These are phyloP conservation scores for Rhizophora apiculata DNA, from an alignment of 345 rosid species.

Conservation along the genomic window DNA sequence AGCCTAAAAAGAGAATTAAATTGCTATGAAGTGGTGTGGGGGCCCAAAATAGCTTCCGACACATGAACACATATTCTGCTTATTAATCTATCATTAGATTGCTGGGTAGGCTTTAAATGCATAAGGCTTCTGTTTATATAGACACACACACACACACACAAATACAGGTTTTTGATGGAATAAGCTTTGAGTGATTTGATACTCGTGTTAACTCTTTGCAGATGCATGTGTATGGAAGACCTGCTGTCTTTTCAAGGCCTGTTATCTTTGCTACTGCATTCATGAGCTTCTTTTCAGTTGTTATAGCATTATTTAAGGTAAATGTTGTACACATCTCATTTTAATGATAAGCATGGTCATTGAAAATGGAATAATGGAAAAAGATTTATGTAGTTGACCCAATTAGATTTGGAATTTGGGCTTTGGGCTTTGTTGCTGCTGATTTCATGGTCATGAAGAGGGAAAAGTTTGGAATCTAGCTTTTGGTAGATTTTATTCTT, in stretches of 20 bases:
- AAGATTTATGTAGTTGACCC: background rate
- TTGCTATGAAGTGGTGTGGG: too few relatives aligned
- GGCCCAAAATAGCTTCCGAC: background rate
- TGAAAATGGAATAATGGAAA: background rate
- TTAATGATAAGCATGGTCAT: background rate
- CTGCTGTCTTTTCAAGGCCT: conserved; percentile 60
- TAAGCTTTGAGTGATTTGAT: conserved; percentile 9
- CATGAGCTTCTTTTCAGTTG: conserved; percentile 97
- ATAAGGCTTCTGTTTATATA: conserved; percentile 1
- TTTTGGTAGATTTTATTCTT: background rate
- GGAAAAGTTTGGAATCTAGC: background rate
- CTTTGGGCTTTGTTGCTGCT: too few relatives aligned
- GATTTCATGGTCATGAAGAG: background rate
- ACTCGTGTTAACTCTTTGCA: conserved; percentile 33
- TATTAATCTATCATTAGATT: background rate
- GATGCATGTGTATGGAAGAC: conserved; percentile 76
- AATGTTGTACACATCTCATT: background rate
- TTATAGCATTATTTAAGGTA: conserved; percentile 95
- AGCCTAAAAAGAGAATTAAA: too few relatives aligned
- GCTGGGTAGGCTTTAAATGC: background rate
- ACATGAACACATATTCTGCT: background rate
- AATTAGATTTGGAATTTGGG: too few relatives aligned
- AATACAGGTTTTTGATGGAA: background rate
- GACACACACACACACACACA: too few relatives aligned
- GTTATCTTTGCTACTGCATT: conserved; percentile 87